Percentiles rank a stretch among this genome's conserved stretches.
Conservation (phyloP, 345 rosid species). For the Eutrema heterophyllum region DNA sequence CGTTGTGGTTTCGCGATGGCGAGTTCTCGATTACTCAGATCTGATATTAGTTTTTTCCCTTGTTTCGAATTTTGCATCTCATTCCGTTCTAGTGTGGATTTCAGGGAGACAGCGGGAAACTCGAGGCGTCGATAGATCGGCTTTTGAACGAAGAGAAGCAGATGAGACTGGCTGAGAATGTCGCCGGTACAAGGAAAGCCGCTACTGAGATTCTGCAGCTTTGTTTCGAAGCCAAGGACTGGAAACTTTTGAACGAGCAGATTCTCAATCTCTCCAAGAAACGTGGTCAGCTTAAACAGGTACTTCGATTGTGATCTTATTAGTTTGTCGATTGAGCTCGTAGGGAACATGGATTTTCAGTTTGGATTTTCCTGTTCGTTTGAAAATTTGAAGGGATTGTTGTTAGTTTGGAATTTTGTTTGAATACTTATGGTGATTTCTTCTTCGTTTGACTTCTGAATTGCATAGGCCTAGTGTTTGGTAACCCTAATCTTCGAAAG, state of each 20-base stretch:
- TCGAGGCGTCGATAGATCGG: conserved; percentile 69
- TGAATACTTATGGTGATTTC: not conserved
- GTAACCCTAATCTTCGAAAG: not conserved
- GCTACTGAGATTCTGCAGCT: conserved; percentile 74
- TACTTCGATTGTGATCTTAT: conserved; percentile 17
- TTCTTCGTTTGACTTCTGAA: not conserved
- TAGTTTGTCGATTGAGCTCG: not conserved
- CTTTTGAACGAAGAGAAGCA: conserved; percentile 90
- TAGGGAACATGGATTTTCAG: not conserved
- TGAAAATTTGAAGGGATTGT: not conserved
- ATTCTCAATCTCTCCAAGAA: conserved; percentile 79
- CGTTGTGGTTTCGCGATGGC: conserved; percentile 11
- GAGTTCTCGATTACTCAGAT: conserved; percentile 28
- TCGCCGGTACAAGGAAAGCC: conserved; percentile 81
- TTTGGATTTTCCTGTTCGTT: not conserved
- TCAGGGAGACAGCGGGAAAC: conserved; percentile 55
- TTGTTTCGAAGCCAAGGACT: conserved; percentile 86
- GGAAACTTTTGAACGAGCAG: conserved; percentile 70
- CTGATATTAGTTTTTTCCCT: not conserved
- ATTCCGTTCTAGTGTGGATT: conserved; percentile 23
- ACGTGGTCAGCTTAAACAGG: conserved; percentile 99
- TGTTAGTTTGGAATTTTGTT: not conserved
- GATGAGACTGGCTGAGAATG: conserved; percentile 78
- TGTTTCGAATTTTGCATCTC: conserved; percentile 17
- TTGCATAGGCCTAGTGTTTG: conserved; percentile 15